Conservation (phyloP, 495 filamentous ascomycete genomes). For the Penicillium arizonense region DNA sequence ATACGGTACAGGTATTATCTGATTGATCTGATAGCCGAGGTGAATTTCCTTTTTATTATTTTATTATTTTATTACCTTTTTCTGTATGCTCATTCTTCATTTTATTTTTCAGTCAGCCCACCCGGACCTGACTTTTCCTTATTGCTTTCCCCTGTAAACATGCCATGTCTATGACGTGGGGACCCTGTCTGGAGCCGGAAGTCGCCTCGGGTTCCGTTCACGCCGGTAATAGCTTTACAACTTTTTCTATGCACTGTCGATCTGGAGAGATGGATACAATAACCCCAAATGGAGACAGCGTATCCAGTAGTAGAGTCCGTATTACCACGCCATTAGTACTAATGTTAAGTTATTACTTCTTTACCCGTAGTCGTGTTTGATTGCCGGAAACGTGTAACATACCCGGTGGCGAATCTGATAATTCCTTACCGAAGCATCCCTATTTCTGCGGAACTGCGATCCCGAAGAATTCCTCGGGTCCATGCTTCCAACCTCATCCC, state of each 20-base stretch:
- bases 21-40: slow-evolving; percentile 26
- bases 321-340: neutral
- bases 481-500: slow-evolving; percentile 27
- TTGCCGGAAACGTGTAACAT: slow-evolving; percentile 2
- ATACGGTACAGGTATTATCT: neutral
- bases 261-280: slow-evolving; percentile 21
- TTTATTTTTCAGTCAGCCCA: neutral
- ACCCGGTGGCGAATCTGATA: slow-evolving; percentile 31
- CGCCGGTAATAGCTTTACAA: neutral
- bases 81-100: neutral
- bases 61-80: neutral
- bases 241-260: slow-evolving; percentile 22
- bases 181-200: neutral
- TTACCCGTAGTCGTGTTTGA: neutral
- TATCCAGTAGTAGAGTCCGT: slow-evolving; percentile 11
- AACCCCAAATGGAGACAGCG: slow-evolving; percentile 9
- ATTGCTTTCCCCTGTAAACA: neutral
- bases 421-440: slow-evolving; percentile 14
- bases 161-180: neutral
- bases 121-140: neutral
- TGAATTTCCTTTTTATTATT: neutral
- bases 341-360: too few relatives aligned
- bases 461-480: slow-evolving; percentile 29
- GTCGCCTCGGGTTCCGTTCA: neutral
- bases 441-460: slow-evolving; percentile 24